Base-by-base conservation (phyloP, 768 basidiomycete genomes). In the Russula brevipes region DNA sequence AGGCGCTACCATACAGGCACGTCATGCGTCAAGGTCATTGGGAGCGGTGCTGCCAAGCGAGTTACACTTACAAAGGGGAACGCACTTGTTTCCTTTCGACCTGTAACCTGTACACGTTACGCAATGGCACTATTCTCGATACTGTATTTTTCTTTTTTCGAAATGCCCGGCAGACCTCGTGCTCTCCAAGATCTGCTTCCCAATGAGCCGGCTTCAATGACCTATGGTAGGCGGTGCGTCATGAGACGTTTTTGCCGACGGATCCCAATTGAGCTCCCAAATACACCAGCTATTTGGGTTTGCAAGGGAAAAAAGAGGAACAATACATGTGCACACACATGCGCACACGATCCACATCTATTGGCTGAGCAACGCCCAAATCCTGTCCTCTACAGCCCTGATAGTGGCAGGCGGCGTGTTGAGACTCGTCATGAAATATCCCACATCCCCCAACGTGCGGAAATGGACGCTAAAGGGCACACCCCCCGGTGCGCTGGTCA, bases 401-500 rank as follows among this genome's bases (percentile, higher is more conserved):
- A 88, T 78, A 16, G 81, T 80, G 17, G 73, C 69, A 2, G 78
- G 62, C 2, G 75, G 73, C 1, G 89, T 94, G 71, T 93, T 94
- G 45, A 95, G 78, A 73, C 90, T 93, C 6, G 85, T 86, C 82
- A 96, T 95, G 71, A 94, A 90, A 73, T 96, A 96, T n/a, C 88
- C 88, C 9, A 94, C 86, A 70, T 94, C 85, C 0, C 96, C 96
- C 42, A 98, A 76, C 0, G 96, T 94, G 61, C 96, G 81, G 66
- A 82, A 94, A 72, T 98, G 89, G 24, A 98, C 81, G 42, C 82
- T 80, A 74, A 87, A 87, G 5, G 83, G 77, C 17, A 77, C 78
- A 41, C 84, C 81, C 2, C 82, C 81, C 9, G 82, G 82, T 0
- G 80, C 79, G 0, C 78, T 64, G 4, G 82, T 63, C 51, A 42